phyloP scores from a whole-genome alignment of 768 basidiomycete species.

The Lepiota venenata region DNA sequence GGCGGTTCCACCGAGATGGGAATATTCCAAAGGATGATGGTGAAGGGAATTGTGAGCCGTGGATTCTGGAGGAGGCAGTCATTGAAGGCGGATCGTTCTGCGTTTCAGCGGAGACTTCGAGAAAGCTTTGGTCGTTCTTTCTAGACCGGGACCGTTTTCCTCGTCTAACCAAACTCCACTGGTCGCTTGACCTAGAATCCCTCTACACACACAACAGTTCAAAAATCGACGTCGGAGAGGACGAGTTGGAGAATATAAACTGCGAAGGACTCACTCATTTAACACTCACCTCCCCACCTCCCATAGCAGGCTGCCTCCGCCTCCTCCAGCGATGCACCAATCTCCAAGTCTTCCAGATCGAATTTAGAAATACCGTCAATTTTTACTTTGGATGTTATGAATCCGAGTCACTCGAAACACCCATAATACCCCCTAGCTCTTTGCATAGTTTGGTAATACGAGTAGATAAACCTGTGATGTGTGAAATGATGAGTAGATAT shows the following conservation, averaged over 20 bases:
- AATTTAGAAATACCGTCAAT: not conserved
- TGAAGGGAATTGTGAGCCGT: not conserved
- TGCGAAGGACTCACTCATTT: not conserved
- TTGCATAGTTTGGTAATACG: not conserved
- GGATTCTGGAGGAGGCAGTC: not conserved
- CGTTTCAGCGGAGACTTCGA: not conserved
- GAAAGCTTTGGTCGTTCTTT: slow-evolving; percentile 2
- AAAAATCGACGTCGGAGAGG: no score
- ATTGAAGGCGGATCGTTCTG: not conserved
- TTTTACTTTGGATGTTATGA: not conserved
- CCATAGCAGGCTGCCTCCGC: not conserved
- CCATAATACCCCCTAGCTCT: not conserved
- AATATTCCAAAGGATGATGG: not conserved
- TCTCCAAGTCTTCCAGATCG: not conserved
- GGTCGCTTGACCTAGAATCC: not conserved
- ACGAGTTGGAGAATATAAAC: not conserved
- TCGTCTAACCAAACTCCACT: not conserved
- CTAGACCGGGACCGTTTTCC: slow-evolving; percentile 1
- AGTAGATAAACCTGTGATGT: not conserved
- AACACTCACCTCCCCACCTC: not conserved
- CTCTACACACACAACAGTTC: not conserved
- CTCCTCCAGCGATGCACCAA: slow-evolving; percentile 1
- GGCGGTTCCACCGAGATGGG: not conserved
- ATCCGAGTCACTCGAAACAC: not conserved
- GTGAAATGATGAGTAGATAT: not conserved